These are phyloP conservation scores for Phialocephala subalpina DNA, from an alignment of 2,329 filamentous ascomycete genomes.

Conservation along the genomic window DNA sequence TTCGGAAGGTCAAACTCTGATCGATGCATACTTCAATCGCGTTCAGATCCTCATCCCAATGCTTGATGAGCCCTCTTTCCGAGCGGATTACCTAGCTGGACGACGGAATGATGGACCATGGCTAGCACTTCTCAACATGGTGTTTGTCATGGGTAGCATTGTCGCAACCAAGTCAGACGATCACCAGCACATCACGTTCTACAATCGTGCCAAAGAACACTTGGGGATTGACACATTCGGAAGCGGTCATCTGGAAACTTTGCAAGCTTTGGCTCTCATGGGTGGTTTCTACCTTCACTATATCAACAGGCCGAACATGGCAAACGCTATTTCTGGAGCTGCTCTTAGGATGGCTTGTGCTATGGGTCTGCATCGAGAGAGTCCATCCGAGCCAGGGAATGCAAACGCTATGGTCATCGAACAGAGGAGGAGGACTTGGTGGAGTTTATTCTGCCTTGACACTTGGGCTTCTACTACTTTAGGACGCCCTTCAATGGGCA, in stretches of 20 bases:
- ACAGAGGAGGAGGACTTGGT: conserved; percentile 74
- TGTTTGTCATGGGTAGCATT: conserved; percentile 78
- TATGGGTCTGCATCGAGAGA: conserved; percentile 74
- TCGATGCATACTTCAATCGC: conserved; percentile 79
- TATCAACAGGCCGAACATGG: conserved; percentile 79
- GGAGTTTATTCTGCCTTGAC: conserved; percentile 77
- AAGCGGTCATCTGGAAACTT: conserved; percentile 75
- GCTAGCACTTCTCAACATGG: conserved; percentile 78
- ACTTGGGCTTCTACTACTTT: conserved; percentile 78
- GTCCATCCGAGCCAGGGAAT: conserved; percentile 44
- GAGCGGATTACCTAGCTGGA: conserved; percentile 68
- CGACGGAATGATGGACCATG: conserved; percentile 72
- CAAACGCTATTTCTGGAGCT: conserved; percentile 75
- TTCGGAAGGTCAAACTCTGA: conserved; percentile 71
- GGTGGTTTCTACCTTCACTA: conserved; percentile 83
- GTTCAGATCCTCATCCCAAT: conserved; percentile 77
- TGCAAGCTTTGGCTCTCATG: conserved; percentile 75
- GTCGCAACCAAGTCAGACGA: conserved; percentile 68
- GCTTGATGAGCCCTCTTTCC: conserved; percentile 76
- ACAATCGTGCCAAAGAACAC: conserved; percentile 71
- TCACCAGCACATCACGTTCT: conserved; percentile 74
- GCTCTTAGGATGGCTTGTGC: conserved; percentile 78
- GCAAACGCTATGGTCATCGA: conserved; percentile 56
- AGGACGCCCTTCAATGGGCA: conserved; percentile 73
- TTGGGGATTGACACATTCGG: conserved; percentile 73